These are phyloP conservation scores for Venustampulla echinocandica DNA, from an alignment of 495 filamentous ascomycete species.

Conservation along the genomic window DNA sequence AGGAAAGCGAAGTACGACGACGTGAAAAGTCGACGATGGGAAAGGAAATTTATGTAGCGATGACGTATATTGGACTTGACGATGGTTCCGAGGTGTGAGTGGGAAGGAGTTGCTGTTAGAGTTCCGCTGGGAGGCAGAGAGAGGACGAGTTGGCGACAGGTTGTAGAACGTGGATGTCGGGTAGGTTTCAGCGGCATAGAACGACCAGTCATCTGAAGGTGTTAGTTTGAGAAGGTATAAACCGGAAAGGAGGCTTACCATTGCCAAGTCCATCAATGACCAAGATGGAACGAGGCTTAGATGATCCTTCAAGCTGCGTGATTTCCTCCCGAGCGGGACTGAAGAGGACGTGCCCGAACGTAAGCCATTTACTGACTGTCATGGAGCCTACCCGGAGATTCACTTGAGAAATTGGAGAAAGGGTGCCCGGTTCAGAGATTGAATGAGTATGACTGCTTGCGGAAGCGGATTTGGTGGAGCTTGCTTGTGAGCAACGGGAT, in stretches of 20 bases:
- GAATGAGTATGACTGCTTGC: neutral
- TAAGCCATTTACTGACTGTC: slow-evolving; percentile 71
- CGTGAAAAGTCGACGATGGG: slow-evolving; percentile 73
- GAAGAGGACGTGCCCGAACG: slow-evolving; percentile 90
- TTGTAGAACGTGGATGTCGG: slow-evolving; percentile 80
- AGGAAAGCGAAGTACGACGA: slow-evolving; percentile 84
- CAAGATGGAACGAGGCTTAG: slow-evolving; percentile 57
- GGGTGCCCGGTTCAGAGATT: slow-evolving; percentile 47
- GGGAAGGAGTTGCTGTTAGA: slow-evolving; percentile 31
- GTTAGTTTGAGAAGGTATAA: slow-evolving; percentile 6
- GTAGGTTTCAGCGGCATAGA: slow-evolving; percentile 91
- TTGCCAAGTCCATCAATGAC: slow-evolving; percentile 86
- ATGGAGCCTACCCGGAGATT: slow-evolving; percentile 73
- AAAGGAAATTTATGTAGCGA: slow-evolving; percentile 73
- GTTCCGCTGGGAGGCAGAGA: slow-evolving; percentile 33
- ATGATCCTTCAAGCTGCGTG: slow-evolving; percentile 30
- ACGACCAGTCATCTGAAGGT: slow-evolving; percentile 81
- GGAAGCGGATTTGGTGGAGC: slow-evolving; percentile 3
- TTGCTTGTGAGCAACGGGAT: neutral
- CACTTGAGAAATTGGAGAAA: slow-evolving; percentile 59
- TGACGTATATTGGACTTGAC: slow-evolving; percentile 67
- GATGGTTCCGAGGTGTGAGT: slow-evolving; percentile 71
- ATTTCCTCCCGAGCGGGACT: slow-evolving; percentile 82
- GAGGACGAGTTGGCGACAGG: slow-evolving; percentile 47
- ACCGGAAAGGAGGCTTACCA: slow-evolving; percentile 13